Base-by-base conservation (phyloP, 1,284 basidiomycete genomes). In the Filobasidium uniguttulatum region DNA sequence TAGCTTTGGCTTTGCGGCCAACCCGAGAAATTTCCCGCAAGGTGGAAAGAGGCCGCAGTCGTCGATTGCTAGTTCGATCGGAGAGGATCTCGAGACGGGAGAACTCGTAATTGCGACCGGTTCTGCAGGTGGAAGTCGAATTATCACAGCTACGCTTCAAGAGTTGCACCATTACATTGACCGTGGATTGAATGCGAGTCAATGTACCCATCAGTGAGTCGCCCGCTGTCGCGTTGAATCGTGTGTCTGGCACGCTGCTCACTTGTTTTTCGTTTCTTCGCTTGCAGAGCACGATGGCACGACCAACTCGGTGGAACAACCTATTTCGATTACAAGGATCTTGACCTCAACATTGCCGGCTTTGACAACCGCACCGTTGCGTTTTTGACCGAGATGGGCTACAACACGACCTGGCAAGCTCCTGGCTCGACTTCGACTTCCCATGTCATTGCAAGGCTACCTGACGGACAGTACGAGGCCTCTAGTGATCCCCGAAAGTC, bases 131-230 rank as follows among this genome's bases (percentile, higher is more conserved):
- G 71, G 71, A 4, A 61, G 59, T 30, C 52, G 65, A 1, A 71
- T 72, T 63, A 70, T 71, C 55, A 72, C 71, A 0, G 68, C 70
- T 1, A 71, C 69, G 10, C 57, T 71, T 10, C 65, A 69, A 46
- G 56, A 65, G 49, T 43, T 66, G 5, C 57, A 62, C 53, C 60
- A 64, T 48, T 57, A 58, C 50, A 49, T 64, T 22, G 62, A 66
- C 44, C 61, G 60, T 34, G 57, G 58, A 49, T 26, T 60, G 34
- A 51, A 59, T 56, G 65, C 62, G 2, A 60, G 59, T 10, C 44
- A 54, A 35, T 56, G 53, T 35, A 62, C 58, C 2, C 34, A 46
- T 17, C 56, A 58, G 59, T 60, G 25, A 50, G 57, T 59, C 8
- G 2, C n/a, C n/a, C 31, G 10, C 31, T n/a, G 10, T 33, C 31